Base-by-base conservation (phyloP, 192 early-diverging fungal genomes). In the Rhizoclosmatium sp. region DNA sequence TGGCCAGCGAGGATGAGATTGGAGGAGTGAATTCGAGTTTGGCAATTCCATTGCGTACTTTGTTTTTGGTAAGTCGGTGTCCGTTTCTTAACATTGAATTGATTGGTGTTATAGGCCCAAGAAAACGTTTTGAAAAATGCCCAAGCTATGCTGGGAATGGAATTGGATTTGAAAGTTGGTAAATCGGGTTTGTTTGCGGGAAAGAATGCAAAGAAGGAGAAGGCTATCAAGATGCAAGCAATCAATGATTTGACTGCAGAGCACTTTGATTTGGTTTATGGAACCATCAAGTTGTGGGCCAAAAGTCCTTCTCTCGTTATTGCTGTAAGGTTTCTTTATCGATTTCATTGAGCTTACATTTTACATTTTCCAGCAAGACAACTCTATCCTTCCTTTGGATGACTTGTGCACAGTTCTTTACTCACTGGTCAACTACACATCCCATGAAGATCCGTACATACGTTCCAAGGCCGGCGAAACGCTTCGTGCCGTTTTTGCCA, bases 291-390 rank as follows among this genome's bases (percentile, higher is more conserved):
- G 58, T 87, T 93, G 54, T 94, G 94, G 80, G 86, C 87, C 58
- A 85, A 83, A 40, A 93, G 94, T 83, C 96, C 97, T 4, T 82
- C 89, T 54, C 81, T 97, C 59, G 91, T 92, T 4, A 88, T 97
- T 44, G 84, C 84, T 7, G 91, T 92, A 85, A 86, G 89, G 85
- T 16, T 12, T 54, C 51, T 12, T 54, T 16, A 54, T 54, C 51
- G 16, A 12, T 16, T 12, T 54, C 51, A 54, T 54, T 16, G 16
- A 7, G 16, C 51, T 12, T 12, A 54, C 51, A 14, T 51, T 23
- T 10, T 69, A 49, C 2, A 47, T 42, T 68, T 72, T 89, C 84
- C 82, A 93, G 91, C 80, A 92, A 84, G 86, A 93, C 79, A 75
- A 92, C 64, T 89, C 76, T 69, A 90, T 78, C 80, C 85, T 87